Evolutionary conservation across 2,329 filamentous ascomycete genomes (phyloP).

Genomic region (Xylariaceae sp.): DNA sequence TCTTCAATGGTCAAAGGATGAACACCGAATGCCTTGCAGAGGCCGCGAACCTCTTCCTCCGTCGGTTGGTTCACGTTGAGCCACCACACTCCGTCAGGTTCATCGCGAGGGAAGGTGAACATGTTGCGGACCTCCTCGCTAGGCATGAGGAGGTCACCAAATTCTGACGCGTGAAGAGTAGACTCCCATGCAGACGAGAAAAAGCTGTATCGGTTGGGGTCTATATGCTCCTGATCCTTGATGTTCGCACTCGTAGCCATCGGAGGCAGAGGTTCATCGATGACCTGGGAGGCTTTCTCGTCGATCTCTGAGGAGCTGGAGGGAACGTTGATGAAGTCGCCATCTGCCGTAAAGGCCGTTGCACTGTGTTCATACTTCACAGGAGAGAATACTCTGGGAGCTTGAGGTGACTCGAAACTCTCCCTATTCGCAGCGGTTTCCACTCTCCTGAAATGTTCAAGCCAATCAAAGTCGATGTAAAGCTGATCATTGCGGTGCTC

Average conservation of each 20-base stretch:
- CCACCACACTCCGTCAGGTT: constrained; percentile 90
- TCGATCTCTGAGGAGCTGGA: constrained; percentile 41
- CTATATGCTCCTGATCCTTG: constrained; percentile 41
- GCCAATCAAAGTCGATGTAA: constrained; percentile 85
- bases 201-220: constrained; percentile 86
- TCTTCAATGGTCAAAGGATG: constrained; percentile 96
- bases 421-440: constrained; percentile 48
- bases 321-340: constrained; percentile 54
- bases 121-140: constrained; percentile 87
- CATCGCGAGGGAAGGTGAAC: constrained; percentile 64
- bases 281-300: constrained; percentile 42
- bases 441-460: constrained; percentile 82
- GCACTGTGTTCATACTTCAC: constrained; percentile 43
- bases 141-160: constrained; percentile 83
- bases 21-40: constrained; percentile 92
- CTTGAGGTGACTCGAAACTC: constrained; percentile 46
- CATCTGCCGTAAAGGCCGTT: constrained; percentile 47
- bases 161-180: constrained; percentile 84
- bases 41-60: constrained; percentile 79
- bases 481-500: constrained; percentile 67
- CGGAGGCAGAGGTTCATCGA: constrained; percentile 25
- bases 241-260: constrained; percentile 9
- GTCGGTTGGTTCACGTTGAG: constrained; percentile 88
- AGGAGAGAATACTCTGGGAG: constrained; percentile 56
- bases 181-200: constrained; percentile 95